Conservation (phyloP, 148 eudicot species). For the Chenopodium berlandieri region DNA sequence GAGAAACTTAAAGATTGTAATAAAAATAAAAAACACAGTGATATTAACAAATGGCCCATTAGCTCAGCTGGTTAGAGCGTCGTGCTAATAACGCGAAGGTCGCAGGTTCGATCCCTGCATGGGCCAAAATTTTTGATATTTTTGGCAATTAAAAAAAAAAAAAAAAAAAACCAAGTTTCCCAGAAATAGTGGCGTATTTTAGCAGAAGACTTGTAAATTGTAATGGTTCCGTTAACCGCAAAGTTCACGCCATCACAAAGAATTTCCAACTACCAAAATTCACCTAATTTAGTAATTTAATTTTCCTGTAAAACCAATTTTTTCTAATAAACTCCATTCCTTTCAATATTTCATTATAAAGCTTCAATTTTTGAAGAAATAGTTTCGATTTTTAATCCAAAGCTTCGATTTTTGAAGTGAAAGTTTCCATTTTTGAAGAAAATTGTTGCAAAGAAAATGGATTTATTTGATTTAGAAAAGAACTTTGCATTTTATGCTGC, state of each 20-base stretch:
- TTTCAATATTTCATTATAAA: background rate
- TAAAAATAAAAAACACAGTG: too few relatives aligned
- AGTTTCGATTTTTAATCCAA: background rate
- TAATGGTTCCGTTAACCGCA: too few relatives aligned
- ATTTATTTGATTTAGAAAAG: constrained; percentile 67
- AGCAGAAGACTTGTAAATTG: background rate
- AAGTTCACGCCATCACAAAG: background rate
- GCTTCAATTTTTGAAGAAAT: background rate
- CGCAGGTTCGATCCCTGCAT: constrained; percentile 85
- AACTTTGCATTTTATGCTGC: constrained; percentile 83
- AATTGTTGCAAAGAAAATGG: constrained; percentile 24
- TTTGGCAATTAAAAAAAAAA: too few relatives aligned
- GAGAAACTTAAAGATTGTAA: too few relatives aligned
- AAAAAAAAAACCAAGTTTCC: too few relatives aligned
- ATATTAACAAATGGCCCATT: constrained; percentile 32
- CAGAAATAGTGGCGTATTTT: background rate
- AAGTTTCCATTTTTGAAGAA: constrained; percentile 21
- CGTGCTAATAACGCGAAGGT: constrained; percentile 91
- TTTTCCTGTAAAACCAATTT: background rate
- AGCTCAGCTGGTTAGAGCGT: constrained; percentile 71
- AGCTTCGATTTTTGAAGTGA: background rate
- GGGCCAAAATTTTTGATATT: constrained; percentile 36
- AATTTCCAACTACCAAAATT: background rate
- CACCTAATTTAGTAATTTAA: background rate
- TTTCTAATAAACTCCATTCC: background rate